These are phyloP conservation scores for Phaeophleospora eucalypticola DNA, from an alignment of 2,329 filamentous ascomycete genomes.

Conservation along the genomic window DNA sequence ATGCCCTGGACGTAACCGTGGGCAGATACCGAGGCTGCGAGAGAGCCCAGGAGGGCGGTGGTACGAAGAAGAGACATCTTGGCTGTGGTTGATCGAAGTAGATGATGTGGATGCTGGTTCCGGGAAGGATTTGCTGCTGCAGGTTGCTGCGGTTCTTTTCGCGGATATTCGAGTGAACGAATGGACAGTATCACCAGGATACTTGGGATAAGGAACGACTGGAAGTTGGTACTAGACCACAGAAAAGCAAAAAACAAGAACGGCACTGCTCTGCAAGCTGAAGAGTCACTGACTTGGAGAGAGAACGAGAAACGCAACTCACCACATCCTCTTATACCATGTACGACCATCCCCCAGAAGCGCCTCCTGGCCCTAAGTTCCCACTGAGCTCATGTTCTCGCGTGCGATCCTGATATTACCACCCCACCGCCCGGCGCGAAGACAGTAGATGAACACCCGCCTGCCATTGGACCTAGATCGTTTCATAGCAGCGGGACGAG, in stretches of 20 bases:
- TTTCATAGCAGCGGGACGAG: not conserved
- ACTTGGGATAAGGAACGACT: conserved; percentile 3
- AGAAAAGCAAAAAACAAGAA: not conserved
- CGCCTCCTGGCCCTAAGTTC: no score
- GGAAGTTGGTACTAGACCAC: conserved; percentile 8
- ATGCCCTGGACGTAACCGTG: conserved; percentile 46
- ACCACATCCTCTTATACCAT: no score
- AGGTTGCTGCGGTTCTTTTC: not conserved
- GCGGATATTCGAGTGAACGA: no score
- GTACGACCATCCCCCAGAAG: no score
- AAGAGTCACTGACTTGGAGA: conserved; percentile 5
- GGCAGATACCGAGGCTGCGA: conserved; percentile 40
- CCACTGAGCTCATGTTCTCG: no score
- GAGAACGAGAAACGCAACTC: no score
- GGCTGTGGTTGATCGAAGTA: not conserved
- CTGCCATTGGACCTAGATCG: no score
- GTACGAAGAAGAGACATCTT: conserved; percentile 30
- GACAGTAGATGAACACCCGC: no score
- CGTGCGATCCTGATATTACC: no score
- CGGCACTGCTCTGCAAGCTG: no score
- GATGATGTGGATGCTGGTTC: not conserved
- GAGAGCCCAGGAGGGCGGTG: conserved; percentile 27
- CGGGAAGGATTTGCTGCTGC: not conserved
- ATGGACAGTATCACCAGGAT: conserved; percentile 9
- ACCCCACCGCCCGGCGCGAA: no score